Evolutionary conservation across 352 stramenopile genomes (phyloP), one percentile per base, ranked within the genome.

Genomic region (Phytophthora boehmeriae): DNA sequence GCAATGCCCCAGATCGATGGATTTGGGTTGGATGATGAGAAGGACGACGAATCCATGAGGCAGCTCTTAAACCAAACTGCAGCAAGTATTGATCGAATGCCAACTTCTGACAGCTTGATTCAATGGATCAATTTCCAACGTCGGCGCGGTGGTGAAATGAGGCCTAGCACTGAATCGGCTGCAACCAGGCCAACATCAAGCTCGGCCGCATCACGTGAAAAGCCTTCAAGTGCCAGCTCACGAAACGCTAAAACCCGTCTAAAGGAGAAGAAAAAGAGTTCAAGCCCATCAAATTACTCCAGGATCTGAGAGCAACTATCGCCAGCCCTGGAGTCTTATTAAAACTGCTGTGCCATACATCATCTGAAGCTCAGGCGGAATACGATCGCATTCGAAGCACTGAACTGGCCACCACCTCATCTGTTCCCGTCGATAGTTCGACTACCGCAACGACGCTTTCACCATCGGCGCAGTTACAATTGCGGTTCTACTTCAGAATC

Each of bases 401-500:
- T 1, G 75, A 89, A 20, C 50, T 68, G 6, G 52, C 61, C 4
- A 70, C 55, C 20, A 62, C 58, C 14, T 59, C 72, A 0, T 60
- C 63, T 2, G 41, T 71, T 28, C 55, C 66, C 8, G 65, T 75
- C 8, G 78, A 90, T 39, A 86, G 66, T 28, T 86, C 77, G 19
- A 87, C 78, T 0, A 83, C 71, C 2, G 66, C 80, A 0, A 90
- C 83, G 10, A 83, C 63, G 2, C 63, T 90, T 11, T 81, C 83
- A 0, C 63, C 71, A 9, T 75, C 67, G 2, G 83, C 78, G 0
- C 80, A 87, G 57, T 25, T 83, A 1, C 85, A 94, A 46, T 65
- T 90, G 9, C 73, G 84, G n/a, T 69, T 77, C 8, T 94, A 92
- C 59, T 91, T 92, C 41, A 87, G 86, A 51, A 75, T 92, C 20